A percentile compares a stretch with the other conserved stretches of the same genome.
phyloP scores from a whole-genome alignment of 2,329 filamentous ascomycete species.

The Botryotinia narcissicola region DNA sequence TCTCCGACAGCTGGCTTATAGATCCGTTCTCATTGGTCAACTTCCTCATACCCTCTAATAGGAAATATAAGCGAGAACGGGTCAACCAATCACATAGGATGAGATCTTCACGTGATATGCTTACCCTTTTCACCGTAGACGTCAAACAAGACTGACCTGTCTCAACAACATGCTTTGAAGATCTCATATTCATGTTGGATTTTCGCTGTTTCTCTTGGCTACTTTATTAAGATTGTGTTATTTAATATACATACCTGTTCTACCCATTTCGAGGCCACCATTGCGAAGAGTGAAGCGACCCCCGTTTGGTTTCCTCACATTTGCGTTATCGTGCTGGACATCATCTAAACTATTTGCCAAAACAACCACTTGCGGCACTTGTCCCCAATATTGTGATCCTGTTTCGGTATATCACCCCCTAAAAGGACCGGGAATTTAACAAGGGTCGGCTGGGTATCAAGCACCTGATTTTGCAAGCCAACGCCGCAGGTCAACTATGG shows the following conservation, averaged over 20 bases:
- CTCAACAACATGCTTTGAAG: not conserved
- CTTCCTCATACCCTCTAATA: constrained; percentile 11
- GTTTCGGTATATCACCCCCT: not conserved
- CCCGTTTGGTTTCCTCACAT: not conserved
- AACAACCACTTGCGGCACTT: not conserved
- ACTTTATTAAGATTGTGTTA: not conserved
- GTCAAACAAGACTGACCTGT: not conserved
- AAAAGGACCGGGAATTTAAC: not conserved
- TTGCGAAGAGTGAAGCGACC: constrained; percentile 4
- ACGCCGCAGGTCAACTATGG: constrained; percentile 42
- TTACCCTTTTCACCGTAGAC: not conserved
- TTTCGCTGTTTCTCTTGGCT: not conserved
- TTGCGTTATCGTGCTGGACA: not conserved
- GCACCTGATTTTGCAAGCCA: not conserved
- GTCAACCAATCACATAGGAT: not conserved
- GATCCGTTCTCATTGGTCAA: not conserved
- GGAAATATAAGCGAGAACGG: not conserved
- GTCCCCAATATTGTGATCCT: not conserved
- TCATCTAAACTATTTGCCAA: not conserved
- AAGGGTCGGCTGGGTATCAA: not conserved
- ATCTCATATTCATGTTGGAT: not conserved
- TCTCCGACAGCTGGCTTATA: not conserved
- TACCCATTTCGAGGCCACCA: constrained; percentile 10
- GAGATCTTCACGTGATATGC: not conserved
- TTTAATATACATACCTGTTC: not conserved